These are phyloP conservation scores for Rhizophagus clarus DNA, from an alignment of 192 early-diverging fungal species.

Conservation along the genomic window DNA sequence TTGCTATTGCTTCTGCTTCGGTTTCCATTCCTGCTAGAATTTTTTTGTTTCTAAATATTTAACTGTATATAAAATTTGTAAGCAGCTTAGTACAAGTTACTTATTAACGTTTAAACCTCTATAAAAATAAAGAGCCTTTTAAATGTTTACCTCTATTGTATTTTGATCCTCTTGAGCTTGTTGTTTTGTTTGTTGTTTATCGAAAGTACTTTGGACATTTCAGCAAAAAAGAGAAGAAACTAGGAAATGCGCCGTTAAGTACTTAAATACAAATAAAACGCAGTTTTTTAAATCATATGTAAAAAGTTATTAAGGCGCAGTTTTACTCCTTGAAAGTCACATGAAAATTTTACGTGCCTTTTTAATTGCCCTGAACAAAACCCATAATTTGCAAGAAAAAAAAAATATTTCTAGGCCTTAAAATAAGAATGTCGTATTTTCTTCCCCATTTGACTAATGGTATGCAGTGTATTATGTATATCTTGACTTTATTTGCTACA, in stretches of 20 bases:
- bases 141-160: background rate
- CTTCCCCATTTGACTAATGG: constrained; percentile 68
- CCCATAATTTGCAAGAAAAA: no score
- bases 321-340: no score
- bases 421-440: constrained; percentile 50
- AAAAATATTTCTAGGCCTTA: no score
- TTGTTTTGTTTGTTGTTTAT: background rate
- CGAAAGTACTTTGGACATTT: background rate
- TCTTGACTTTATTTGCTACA: background rate
- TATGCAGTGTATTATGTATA: constrained; percentile 14
- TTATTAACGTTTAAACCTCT: no score
- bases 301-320: no score
- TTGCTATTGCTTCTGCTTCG: background rate
- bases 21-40: background rate
- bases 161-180: background rate
- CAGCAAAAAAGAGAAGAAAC: background rate
- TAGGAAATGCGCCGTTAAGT: background rate
- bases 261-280: background rate
- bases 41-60: background rate
- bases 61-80: background rate
- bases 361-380: no score
- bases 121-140: background rate
- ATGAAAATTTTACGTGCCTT: no score
- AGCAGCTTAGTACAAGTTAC: background rate
- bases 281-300: no score